These are phyloP conservation scores for Lipomyces yamanashiensis DNA, from an alignment of 805 yeast genomes.

Conservation along the genomic window DNA sequence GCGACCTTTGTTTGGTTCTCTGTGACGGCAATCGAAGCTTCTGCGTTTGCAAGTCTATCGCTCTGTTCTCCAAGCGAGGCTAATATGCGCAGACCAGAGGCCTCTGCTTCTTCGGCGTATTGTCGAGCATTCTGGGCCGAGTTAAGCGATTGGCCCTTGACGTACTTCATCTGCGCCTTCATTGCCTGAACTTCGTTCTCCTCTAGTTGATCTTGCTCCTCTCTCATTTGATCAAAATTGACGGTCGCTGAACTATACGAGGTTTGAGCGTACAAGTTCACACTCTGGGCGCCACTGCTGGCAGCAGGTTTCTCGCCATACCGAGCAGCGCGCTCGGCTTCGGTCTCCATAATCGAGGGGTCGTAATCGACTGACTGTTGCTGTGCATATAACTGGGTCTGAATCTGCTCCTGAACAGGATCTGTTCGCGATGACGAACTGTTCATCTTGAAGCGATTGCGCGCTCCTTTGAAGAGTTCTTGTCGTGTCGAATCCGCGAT, in stretches of 20 bases:
- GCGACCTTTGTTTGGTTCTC: conserved; percentile 82
- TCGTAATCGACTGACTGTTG: conserved; percentile 22
- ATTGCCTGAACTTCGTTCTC: conserved; percentile 87
- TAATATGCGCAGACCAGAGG: conserved; percentile 76
- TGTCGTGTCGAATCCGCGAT: conserved; percentile 21
- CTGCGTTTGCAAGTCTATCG: conserved; percentile 79
- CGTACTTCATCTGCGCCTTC: conserved; percentile 78
- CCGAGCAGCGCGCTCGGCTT: conserved; percentile 28
- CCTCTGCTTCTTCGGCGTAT: conserved; percentile 73
- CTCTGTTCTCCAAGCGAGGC: conserved; percentile 95
- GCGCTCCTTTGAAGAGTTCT: conserved; percentile 27
- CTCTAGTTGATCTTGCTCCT: conserved; percentile 48
- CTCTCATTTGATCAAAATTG: conserved; percentile 13
- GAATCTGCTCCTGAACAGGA: background rate
- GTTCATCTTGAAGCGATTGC: conserved; percentile 11
- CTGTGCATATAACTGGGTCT: background rate
- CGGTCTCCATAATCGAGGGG: conserved; percentile 38
- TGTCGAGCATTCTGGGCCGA: conserved; percentile 82
- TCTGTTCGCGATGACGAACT: background rate
- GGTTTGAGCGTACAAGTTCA: conserved; percentile 1
- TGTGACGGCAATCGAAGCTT: conserved; percentile 74
- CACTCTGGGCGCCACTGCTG: background rate
- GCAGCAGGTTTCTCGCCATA: conserved; percentile 8
- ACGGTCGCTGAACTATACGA: conserved; percentile 15
- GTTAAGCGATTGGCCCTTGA: conserved; percentile 84